Conservation (phyloP, 441 rosid species). For the Populus hybrid region DNA sequence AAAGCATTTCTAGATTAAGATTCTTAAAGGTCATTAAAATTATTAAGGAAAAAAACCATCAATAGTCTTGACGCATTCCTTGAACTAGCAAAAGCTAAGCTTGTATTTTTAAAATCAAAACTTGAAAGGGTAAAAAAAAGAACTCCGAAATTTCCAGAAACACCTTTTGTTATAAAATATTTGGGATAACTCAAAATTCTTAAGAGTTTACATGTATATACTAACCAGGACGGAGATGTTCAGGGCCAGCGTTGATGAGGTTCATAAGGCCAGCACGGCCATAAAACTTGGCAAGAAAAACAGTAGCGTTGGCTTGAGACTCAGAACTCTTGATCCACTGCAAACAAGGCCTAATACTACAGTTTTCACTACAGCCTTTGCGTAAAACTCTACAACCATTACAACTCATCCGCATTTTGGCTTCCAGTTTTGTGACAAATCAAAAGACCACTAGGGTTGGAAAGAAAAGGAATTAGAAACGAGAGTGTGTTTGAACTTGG, state of each 20-base stretch:
- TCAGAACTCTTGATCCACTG: conserved; percentile 55
- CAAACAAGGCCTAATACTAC: conserved; percentile 51
- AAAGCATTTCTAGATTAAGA: too few species aligned
- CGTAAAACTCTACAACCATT: too few species aligned
- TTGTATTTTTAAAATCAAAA: too few species aligned
- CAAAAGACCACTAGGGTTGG: not conserved
- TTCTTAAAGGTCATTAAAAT: too few species aligned
- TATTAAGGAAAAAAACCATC: too few species aligned
- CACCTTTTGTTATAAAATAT: too few species aligned
- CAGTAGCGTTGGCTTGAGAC: conserved; percentile 58
- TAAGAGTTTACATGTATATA: too few species aligned
- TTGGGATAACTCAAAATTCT: too few species aligned
- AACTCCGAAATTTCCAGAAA: too few species aligned
- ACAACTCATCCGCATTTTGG: conserved; percentile 50
- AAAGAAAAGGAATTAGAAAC: not conserved
- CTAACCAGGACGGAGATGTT: not conserved
- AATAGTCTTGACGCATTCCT: too few species aligned
- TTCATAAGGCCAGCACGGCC: conserved; percentile 69
- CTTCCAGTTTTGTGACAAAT: not conserved
- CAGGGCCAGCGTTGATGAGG: conserved; percentile 53
- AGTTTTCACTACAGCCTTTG: conserved; percentile 54
- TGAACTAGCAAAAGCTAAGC: too few species aligned
- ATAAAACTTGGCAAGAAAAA: conserved; percentile 63
- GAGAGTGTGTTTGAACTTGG: conserved; percentile 4
- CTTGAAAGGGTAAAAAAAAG: too few species aligned